Base-by-base conservation (phyloP, 2,329 filamentous ascomycete genomes). In the Penicillium sp. region DNA sequence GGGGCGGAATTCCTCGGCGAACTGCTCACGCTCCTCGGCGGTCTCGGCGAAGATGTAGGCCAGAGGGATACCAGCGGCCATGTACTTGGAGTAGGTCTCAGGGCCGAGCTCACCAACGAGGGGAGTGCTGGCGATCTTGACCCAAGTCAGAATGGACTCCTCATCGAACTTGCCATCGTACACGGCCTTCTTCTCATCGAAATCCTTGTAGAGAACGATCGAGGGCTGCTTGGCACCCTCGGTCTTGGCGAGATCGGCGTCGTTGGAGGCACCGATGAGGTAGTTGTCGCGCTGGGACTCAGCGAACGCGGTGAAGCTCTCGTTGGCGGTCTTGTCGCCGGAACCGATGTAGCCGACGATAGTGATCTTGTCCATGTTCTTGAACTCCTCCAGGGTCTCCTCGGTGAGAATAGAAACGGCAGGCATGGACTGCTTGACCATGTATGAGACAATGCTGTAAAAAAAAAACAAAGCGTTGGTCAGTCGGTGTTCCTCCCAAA, bases 1-100 rank as follows among this genome's bases (percentile, higher is more conserved):
- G 68, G 91, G 85, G 85, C 93, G 96, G 74, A 99, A 84, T 65
- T 87, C 83, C 67, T 89, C 86, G 70, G 89, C 83, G 69, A 97
- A 87, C 74, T 87, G 82, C 75, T 89, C 86, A 72, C 95, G 93
- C 86, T 97, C 93, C 82, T 98, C 94, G 30, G 86, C 77, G 49
- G 91, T 93, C 83, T 97, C 93, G 67, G 94, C 89, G 81, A 99
- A 98, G 82, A 99, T 96, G 83, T 98, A 99, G 67, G 93, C 95
- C 65, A 99, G 89, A 63, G 95, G 95, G 70, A 98, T 85, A 69
- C 92, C 93, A 70, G 94, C 87, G 57, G 89, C 87, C 90, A 98
- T 99, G 86, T 99, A 99, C 75, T 85, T 87, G 63, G 91, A 85
- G 84, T 99, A 99, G 67, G 95, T 99, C 80, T 98, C 95, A 64